Conservation (phyloP, 179 eudicot genomes). For the Dionaea muscipula region DNA sequence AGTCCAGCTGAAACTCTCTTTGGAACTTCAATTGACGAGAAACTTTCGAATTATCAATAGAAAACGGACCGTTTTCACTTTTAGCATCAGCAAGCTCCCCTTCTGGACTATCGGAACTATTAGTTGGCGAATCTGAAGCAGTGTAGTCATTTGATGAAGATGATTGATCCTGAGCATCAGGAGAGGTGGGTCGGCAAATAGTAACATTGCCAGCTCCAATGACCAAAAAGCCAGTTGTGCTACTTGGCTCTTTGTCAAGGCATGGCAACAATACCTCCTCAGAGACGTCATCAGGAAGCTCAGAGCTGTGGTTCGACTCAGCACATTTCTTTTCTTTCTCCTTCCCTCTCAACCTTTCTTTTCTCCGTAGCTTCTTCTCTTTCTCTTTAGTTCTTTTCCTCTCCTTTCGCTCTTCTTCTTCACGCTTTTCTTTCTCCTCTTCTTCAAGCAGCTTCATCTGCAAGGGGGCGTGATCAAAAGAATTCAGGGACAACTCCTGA, state of each 20-base stretch:
- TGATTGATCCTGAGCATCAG: slow-evolving; percentile 33
- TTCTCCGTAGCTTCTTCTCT: slow-evolving; percentile 91
- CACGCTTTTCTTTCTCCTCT: slow-evolving; percentile 96
- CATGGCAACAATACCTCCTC: slow-evolving; percentile 27
- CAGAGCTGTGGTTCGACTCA: slow-evolving; percentile 31
- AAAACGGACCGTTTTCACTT: slow-evolving; percentile 27
- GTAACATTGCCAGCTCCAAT: slow-evolving; percentile 32
- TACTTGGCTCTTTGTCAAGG: slow-evolving; percentile 31
- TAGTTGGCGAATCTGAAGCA: slow-evolving; percentile 22
- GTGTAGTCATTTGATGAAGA: slow-evolving; percentile 26
- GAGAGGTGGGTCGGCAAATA: slow-evolving; percentile 30
- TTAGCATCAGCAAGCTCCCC: slow-evolving; percentile 26
- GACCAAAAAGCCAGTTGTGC: slow-evolving; percentile 20
- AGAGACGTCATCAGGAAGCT: slow-evolving; percentile 17
- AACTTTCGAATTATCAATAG: slow-evolving; percentile 31
- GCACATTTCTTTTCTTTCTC: slow-evolving; percentile 48
- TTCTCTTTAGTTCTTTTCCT: slow-evolving; percentile 78
- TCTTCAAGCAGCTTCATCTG: slow-evolving; percentile 96
- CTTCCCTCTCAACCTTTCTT: slow-evolving; percentile 85
- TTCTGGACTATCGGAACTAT: slow-evolving; percentile 29
- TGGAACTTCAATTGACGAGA: slow-evolving; percentile 30
- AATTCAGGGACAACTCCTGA: background rate
- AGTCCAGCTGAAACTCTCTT: slow-evolving; percentile 32
- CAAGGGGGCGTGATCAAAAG: background rate
- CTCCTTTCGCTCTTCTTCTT: slow-evolving; percentile 95